Conservation (phyloP, 1,284 basidiomycete species). For the Phellopilus nigrolimitatus region DNA sequence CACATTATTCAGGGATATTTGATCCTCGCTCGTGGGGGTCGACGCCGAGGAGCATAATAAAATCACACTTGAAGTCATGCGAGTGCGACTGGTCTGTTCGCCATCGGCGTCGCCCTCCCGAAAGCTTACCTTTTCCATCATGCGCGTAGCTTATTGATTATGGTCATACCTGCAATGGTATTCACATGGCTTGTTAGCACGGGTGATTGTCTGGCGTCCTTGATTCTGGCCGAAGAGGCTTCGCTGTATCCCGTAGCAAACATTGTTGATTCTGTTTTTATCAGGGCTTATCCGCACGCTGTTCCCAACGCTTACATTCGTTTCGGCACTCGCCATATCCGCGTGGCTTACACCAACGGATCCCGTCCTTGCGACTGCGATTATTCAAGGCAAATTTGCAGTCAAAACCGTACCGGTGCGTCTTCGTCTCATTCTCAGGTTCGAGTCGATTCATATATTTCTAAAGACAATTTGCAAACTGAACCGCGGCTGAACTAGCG, state of each 20-base stretch:
- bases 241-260: no score
- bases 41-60: constrained; percentile 34
- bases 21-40: constrained; percentile 74
- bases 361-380: constrained; percentile 53
- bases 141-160: constrained; percentile 50
- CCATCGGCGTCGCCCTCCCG: constrained; percentile 72
- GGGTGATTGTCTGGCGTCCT: no score
- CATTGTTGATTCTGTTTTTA: no score
- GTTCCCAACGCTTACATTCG: constrained; percentile 64
- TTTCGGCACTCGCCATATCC: constrained; percentile 80
- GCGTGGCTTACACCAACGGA: constrained; percentile 94
- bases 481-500: constrained; percentile 38
- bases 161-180: constrained; percentile 78
- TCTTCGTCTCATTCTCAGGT: constrained; percentile 67
- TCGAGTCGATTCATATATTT: no score
- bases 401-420: constrained; percentile 82
- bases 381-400: constrained; percentile 81
- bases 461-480: neutral
- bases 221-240: no score
- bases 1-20: constrained; percentile 71
- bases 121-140: constrained; percentile 60
- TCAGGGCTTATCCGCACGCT: constrained; percentile 57
- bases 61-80: constrained; percentile 77
- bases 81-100: constrained; percentile 66
- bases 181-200: constrained; percentile 70